Percentiles rank a stretch among this genome's conserved stretches.
Evolutionary conservation across 2,329 filamentous ascomycete species (phyloP).

Genomic region (Alternaria dauci): DNA sequence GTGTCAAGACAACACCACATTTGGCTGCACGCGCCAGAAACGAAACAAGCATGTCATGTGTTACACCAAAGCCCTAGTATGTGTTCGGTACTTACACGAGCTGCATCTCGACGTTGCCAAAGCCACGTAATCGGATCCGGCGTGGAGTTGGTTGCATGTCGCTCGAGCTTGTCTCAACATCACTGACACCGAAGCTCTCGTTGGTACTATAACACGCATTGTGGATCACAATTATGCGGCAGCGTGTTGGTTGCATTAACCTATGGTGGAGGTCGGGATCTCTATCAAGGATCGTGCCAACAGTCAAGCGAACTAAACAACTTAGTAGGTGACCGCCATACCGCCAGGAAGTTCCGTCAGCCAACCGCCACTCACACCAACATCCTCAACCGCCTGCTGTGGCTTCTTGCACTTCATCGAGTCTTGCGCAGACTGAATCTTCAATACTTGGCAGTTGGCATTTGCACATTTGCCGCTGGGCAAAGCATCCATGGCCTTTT

Average conservation of each 20-base stretch:
- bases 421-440: constrained; percentile 40
- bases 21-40: neutral
- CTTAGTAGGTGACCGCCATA: constrained; percentile 28
- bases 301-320: neutral
- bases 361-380: constrained; percentile 44
- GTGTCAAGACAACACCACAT: neutral
- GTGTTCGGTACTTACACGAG: neutral
- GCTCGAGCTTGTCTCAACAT: constrained; percentile 9
- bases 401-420: constrained; percentile 40
- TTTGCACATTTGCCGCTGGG: constrained; percentile 40
- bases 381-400: constrained; percentile 59
- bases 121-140: neutral
- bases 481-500: constrained; percentile 42
- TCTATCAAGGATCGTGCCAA: neutral
- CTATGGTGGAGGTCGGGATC: neutral
- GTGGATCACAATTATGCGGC: neutral
- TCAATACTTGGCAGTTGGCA: constrained; percentile 41
- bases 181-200: neutral
- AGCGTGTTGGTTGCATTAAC: neutral
- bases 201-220: neutral
- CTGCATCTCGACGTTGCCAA: neutral
- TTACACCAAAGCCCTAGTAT: neutral
- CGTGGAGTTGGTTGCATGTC: neutral
- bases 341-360: constrained; percentile 42
- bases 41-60: neutral